Evolutionary conservation across 345 rosid genomes (phyloP).

Genomic region (Moricandia moricandioides): DNA sequence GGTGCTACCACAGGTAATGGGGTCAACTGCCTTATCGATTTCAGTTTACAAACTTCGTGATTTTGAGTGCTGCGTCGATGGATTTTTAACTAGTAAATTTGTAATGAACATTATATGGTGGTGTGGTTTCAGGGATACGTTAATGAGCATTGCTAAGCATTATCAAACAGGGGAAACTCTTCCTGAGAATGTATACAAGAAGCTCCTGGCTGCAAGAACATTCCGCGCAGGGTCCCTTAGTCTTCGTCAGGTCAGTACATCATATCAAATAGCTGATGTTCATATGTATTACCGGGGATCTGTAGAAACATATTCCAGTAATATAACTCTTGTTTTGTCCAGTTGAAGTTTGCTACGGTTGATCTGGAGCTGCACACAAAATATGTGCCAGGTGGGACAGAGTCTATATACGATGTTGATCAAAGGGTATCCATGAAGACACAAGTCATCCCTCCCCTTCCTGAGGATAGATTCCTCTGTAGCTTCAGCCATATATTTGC

Average conservation of each 20-base stretch:
- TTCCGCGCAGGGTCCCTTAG: slow-evolving; percentile 88
- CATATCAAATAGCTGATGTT: slow-evolving; percentile 9
- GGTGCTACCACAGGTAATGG: slow-evolving; percentile 94
- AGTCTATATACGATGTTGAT: slow-evolving; percentile 78
- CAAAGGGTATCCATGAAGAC: slow-evolving; percentile 62
- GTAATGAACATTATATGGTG: not conserved
- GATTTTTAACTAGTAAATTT: not conserved
- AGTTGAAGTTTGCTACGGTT: slow-evolving; percentile 74
- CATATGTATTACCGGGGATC: not conserved
- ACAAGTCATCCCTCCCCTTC: slow-evolving; percentile 78
- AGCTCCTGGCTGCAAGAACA: slow-evolving; percentile 93
- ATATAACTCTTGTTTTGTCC: slow-evolving; percentile 19
- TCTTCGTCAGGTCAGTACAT: slow-evolving; percentile 81
- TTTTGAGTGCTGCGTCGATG: not conserved
- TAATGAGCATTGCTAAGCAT: slow-evolving; percentile 95
- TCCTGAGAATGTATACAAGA: slow-evolving; percentile 75
- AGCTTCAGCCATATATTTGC: slow-evolving; percentile 89
- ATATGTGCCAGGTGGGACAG: slow-evolving; percentile 71
- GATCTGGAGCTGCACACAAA: slow-evolving; percentile 85
- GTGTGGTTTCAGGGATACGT: slow-evolving; percentile 62
- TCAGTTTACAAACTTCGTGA: not conserved
- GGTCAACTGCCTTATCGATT: not conserved
- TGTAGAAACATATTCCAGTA: not conserved
- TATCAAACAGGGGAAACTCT: slow-evolving; percentile 82
- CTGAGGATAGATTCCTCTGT: slow-evolving; percentile 85